Base-by-base conservation (phyloP, 2,329 filamentous ascomycete species). In the Onygenales sp. region DNA sequence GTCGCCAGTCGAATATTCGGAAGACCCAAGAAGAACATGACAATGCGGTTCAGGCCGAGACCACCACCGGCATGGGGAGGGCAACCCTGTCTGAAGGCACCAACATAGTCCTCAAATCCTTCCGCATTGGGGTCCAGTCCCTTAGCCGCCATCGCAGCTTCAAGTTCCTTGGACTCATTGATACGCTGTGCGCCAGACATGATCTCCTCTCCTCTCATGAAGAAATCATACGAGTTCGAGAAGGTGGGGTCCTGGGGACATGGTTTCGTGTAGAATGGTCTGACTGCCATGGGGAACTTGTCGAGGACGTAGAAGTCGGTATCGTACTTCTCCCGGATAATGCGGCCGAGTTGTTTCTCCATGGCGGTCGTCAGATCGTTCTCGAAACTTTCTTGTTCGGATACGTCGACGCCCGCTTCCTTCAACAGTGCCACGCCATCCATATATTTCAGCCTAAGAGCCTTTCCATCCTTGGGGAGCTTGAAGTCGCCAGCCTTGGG, bases 231-330 rank as follows among this genome's bases (percentile, higher is more conserved):
- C 3, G 78, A 81, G 72, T 85, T 84, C 43, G 77, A 88, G 58
- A 88, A 79, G 37, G 77, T 76, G 52, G 81, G 77, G 62, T 87
- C 81, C 43, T 80, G 74, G 2, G 82, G 81, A 65, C 87, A 87
- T 52, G 87, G 83, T 75, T 92, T 88, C 57, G 92, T 90, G 73
- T 96, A 97, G 73, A 95, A 95, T 4, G 92, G 92, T 33, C 93
- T 83, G 17, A 93, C 88, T 39, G 78, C 77, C 70, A 93, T 84
- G 44, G 93, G 93, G 78, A 95, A 98, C 73, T 97, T 93, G 77
- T 97, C 92, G 57, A 98, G 81, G 21, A 94, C 85, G 75, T 95
- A 97, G 75, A 97, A 97, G 74, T 98, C 93, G 56, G 90, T 93
- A 67, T 86, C 82, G 79, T 86, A 95, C 74, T 95, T 96, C 63